These are phyloP conservation scores for Backusella mclennaniae DNA, from an alignment of 192 early-diverging fungal genomes.

Conservation along the genomic window DNA sequence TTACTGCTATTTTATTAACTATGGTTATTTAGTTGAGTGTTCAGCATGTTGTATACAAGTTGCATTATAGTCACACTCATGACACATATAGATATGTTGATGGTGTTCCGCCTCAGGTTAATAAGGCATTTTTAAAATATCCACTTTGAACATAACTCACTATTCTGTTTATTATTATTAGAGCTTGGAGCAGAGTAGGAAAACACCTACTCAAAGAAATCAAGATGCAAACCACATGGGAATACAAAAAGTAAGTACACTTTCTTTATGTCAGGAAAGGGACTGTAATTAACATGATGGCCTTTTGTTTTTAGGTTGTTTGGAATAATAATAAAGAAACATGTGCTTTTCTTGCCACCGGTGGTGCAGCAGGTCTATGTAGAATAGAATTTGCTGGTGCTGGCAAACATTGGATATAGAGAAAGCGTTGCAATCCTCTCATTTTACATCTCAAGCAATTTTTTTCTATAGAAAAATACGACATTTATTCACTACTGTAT, in stretches of 20 bases:
- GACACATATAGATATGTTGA: slow-evolving; percentile 22
- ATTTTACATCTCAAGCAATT: too few species aligned
- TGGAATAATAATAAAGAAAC: slow-evolving; percentile 27
- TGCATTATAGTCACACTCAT: slow-evolving; percentile 13
- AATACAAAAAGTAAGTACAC: slow-evolving; percentile 10
- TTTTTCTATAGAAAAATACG: too few species aligned
- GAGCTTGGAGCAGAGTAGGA: not conserved
- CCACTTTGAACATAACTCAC: not conserved
- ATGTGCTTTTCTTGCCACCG: slow-evolving; percentile 23
- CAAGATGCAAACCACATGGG: not conserved
- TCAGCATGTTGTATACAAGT: slow-evolving; percentile 13
- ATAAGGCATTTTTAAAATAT: not conserved
- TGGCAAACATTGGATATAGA: slow-evolving; percentile 19
- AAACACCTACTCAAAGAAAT: not conserved
- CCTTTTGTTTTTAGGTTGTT: slow-evolving; percentile 8
- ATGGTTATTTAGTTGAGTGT: not conserved
- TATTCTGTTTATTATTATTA: not conserved
- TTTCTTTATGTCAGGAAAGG: not conserved
- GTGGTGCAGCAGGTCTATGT: slow-evolving; percentile 27
- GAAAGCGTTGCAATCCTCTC: not conserved
- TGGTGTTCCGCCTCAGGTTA: slow-evolving; percentile 15
- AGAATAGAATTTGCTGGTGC: slow-evolving; percentile 28
- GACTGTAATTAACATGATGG: not conserved
- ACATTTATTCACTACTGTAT: not conserved
- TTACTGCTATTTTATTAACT: not conserved